Conservation (phyloP, 2,329 filamentous ascomycete species). For the Fusarium sp. region DNA sequence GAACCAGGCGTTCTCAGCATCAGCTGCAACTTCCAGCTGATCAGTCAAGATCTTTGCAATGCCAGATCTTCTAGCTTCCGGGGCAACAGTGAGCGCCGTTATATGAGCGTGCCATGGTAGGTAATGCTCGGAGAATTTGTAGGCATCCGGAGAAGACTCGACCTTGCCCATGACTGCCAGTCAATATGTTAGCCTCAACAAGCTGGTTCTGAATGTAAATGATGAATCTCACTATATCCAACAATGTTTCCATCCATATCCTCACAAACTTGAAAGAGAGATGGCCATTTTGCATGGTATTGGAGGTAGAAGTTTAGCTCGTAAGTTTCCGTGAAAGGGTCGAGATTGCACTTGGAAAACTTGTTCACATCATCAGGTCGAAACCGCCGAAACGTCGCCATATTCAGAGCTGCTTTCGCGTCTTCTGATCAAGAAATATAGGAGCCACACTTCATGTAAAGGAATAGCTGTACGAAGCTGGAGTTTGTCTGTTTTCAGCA, state of each 20-base stretch:
- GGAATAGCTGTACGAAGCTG: background rate
- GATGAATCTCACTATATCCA: slow-evolving; percentile 79
- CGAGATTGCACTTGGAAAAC: slow-evolving; percentile 94
- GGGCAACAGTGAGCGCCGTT: slow-evolving; percentile 92
- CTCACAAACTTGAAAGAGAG: slow-evolving; percentile 92
- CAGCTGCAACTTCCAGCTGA: slow-evolving; percentile 82
- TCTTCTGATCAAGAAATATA: background rate
- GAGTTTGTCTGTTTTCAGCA: background rate
- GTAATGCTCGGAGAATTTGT: slow-evolving; percentile 84
- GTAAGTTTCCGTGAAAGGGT: slow-evolving; percentile 97
- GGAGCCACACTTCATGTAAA: background rate
- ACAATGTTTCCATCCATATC: slow-evolving; percentile 88
- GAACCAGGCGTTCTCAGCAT: slow-evolving; percentile 90
- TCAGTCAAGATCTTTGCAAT: slow-evolving; percentile 86
- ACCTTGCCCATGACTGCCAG: slow-evolving; percentile 94
- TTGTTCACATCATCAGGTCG: slow-evolving; percentile 84
- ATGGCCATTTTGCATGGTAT: slow-evolving; percentile 95
- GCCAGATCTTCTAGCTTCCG: slow-evolving; percentile 84
- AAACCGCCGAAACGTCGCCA: slow-evolving; percentile 81
- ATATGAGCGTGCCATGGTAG: slow-evolving; percentile 99
- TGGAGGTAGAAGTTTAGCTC: slow-evolving; percentile 95
- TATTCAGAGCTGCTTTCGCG: slow-evolving; percentile 5
- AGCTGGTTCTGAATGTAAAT: background rate
- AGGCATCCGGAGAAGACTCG: slow-evolving; percentile 82
- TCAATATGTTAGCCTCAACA: slow-evolving; percentile 41